Conservation (phyloP, 1,284 basidiomycete genomes). For the Boletus sp. region DNA sequence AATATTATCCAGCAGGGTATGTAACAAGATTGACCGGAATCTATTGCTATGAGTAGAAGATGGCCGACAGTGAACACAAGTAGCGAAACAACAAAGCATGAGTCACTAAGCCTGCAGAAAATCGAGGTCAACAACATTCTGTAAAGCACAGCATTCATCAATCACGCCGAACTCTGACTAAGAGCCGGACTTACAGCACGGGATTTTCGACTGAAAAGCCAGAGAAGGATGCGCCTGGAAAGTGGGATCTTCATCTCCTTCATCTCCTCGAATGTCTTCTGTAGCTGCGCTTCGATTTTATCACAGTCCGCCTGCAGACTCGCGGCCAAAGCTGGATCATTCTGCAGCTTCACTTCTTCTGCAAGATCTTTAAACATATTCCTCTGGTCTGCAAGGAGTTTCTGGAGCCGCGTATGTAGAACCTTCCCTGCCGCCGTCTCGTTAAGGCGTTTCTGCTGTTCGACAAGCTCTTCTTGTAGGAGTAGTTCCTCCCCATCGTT, state of each 20-base stretch:
- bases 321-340: constrained; percentile 9
- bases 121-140: constrained; percentile 11
- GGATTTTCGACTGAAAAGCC: constrained; percentile 6
- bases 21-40: too few species aligned
- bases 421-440: constrained; percentile 24
- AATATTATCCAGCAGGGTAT: too few species aligned
- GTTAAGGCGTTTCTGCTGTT: constrained; percentile 12
- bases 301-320: constrained; percentile 1
- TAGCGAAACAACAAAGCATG: too few species aligned
- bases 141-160: not conserved
- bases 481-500: constrained; percentile 3
- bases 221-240: constrained; percentile 12
- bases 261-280: constrained; percentile 18
- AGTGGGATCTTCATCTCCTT: constrained; percentile 20
- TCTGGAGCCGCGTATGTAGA: constrained; percentile 18
- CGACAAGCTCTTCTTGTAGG: constrained; percentile 24
- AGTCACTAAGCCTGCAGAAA: too few species aligned
- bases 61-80: too few species aligned
- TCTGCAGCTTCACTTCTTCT: constrained; percentile 12
- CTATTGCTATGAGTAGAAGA: too few species aligned
- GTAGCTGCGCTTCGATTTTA: constrained; percentile 9
- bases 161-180: not conserved
- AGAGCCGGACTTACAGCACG: constrained; percentile 7
- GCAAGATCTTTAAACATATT: constrained; percentile 10
- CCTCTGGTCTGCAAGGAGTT: constrained; percentile 18